These are phyloP conservation scores for Suillus occidentalis DNA, from an alignment of 768 basidiomycete species.

Conservation along the genomic window DNA sequence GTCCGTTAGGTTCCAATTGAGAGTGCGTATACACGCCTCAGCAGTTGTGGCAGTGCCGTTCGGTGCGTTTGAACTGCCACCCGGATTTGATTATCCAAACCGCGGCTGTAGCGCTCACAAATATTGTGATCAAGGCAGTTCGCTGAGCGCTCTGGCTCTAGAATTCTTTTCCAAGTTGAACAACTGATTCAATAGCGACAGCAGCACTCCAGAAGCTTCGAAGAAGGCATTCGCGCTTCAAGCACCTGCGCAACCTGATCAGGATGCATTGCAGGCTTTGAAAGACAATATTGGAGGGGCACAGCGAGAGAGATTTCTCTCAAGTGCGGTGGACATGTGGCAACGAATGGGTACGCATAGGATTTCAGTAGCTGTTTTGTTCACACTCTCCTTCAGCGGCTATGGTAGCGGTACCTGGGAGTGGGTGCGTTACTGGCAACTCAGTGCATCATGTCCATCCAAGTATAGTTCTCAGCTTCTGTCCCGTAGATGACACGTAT, in stretches of 20 bases:
- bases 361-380: conserved; percentile 3
- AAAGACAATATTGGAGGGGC: conserved; percentile 65
- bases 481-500: conserved; percentile 83
- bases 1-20: background rate
- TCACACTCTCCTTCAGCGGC: conserved; percentile 44
- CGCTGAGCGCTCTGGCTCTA: background rate
- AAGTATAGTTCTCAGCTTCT: background rate
- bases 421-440: conserved; percentile 71
- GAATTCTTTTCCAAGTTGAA: conserved; percentile 43
- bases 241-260: conserved; percentile 26
- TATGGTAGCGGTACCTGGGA: conserved; percentile 78
- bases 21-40: conserved; percentile 8
- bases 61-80: conserved; percentile 2
- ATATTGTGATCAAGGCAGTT: background rate
- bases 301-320: conserved; percentile 83
- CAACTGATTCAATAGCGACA: conserved; percentile 49
- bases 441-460: background rate
- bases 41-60: conserved; percentile 1
- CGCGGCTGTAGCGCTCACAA: background rate
- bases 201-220: conserved; percentile 29
- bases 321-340: conserved; percentile 73
- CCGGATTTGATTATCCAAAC: background rate
- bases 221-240: conserved; percentile 18
- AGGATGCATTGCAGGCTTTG: conserved; percentile 42
- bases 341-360: conserved; percentile 66